These are phyloP conservation scores for Hibiscus mutabilis DNA, from an alignment of 345 rosid species.

Conservation along the genomic window DNA sequence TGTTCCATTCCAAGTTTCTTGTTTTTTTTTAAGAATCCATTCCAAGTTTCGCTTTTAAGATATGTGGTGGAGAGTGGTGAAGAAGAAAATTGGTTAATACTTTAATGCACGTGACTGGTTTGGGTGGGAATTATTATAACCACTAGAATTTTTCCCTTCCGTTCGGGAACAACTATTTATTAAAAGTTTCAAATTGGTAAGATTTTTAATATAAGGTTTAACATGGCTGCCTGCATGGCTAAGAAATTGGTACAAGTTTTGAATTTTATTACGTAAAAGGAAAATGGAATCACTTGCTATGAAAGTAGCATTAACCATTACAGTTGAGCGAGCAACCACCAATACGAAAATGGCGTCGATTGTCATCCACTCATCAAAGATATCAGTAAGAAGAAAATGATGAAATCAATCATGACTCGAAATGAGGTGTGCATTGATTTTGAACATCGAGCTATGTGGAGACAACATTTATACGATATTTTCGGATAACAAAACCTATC, in stretches of 20 bases:
- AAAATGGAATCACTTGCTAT: not conserved
- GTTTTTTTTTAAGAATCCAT: too few relatives aligned
- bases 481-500: not conserved
- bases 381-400: not conserved
- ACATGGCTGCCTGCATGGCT: too few relatives aligned
- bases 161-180: too few relatives aligned
- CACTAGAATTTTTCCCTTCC: too few relatives aligned
- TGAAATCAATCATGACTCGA: not conserved
- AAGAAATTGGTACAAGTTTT: too few relatives aligned
- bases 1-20: not conserved
- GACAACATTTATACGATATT: not conserved
- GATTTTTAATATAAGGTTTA: too few relatives aligned
- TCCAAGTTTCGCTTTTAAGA: not conserved
- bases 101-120: not conserved
- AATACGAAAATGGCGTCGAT: not conserved
- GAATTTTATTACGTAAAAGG: too few relatives aligned
- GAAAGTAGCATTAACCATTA: not conserved
- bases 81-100: conserved; percentile 1
- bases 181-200: too few relatives aligned
- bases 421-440: not conserved
- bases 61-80: not conserved
- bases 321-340: too few relatives aligned
- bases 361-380: not conserved
- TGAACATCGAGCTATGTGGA: not conserved
- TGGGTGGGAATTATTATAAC: not conserved